Evolutionary conservation across 176 grass and related monocot species (phyloP).

Genomic region (Musa beccarii): DNA sequence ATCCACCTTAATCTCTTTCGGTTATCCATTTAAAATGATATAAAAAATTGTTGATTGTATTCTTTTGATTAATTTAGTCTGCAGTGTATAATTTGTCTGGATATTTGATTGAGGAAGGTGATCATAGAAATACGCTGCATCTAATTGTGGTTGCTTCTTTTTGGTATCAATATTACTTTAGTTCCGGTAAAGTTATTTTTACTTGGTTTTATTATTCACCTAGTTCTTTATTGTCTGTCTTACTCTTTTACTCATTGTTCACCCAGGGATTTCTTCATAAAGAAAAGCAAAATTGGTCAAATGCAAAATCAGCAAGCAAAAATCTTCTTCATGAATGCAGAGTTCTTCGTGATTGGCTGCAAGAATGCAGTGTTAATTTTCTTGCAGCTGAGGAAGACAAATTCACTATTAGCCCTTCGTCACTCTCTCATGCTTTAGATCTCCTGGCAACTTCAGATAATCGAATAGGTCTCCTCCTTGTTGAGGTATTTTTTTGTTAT

Average conservation of each 20-base stretch:
- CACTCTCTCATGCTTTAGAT: constrained; percentile 56
- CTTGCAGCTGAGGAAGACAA: constrained; percentile 50
- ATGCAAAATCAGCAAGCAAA: constrained; percentile 35
- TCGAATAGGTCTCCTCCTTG: constrained; percentile 69
- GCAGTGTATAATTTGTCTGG: background rate
- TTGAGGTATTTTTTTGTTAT: constrained; percentile 47
- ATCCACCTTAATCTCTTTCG: no score
- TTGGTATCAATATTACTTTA: background rate
- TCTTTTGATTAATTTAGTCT: background rate
- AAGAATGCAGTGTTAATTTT: constrained; percentile 81
- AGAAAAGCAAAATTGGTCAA: constrained; percentile 40
- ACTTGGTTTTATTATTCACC: background rate
- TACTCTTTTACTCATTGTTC: constrained; percentile 3
- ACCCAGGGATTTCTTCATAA: constrained; percentile 50
- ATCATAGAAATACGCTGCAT: background rate
- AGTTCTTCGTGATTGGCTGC: constrained; percentile 59
- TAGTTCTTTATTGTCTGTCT: background rate
- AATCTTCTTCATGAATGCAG: constrained; percentile 77
- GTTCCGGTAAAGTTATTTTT: background rate
- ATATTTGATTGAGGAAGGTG: background rate
- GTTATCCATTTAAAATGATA: no score
- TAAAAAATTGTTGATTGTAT: no score
- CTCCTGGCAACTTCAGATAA: constrained; percentile 73
- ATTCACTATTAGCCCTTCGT: constrained; percentile 51
- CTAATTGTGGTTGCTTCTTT: background rate